These are phyloP conservation scores for Leccinum aurantiacum DNA, from an alignment of 768 basidiomycete genomes.

Conservation along the genomic window DNA sequence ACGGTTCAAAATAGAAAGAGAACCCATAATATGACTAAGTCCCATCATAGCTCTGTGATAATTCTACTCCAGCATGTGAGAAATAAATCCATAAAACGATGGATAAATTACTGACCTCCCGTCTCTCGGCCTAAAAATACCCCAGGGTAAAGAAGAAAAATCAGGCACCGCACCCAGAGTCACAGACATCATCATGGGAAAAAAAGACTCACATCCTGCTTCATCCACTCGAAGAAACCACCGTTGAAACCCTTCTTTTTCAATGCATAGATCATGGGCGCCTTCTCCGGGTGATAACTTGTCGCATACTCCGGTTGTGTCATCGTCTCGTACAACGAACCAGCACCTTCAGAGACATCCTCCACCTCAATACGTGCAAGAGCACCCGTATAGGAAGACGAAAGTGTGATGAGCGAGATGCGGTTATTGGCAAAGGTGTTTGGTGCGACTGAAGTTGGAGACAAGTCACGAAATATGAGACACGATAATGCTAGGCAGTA, in stretches of 20 bases:
- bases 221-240: constrained; percentile 25
- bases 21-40: constrained; percentile 20
- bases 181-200: neutral
- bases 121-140: constrained; percentile 12
- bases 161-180: neutral
- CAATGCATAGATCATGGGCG: constrained; percentile 23
- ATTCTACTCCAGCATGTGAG: constrained; percentile 15
- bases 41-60: constrained; percentile 29
- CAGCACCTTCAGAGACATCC: neutral
- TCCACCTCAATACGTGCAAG: neutral
- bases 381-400: constrained; percentile 3
- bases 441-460: constrained; percentile 19
- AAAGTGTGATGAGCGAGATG: constrained; percentile 30
- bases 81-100: neutral
- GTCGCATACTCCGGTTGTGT: neutral
- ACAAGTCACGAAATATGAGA: neutral
- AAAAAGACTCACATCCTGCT: constrained; percentile 17
- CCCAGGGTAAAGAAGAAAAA: neutral
- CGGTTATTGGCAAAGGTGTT: constrained; percentile 36
- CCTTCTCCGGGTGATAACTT: constrained; percentile 5
- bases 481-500: neutral
- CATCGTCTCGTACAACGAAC: neutral
- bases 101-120: constrained; percentile 6
- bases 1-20: constrained; percentile 26
- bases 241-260: constrained; percentile 18